Conservation (phyloP, 192 early-diverging fungal species). For the Backusella tuberculispora region DNA sequence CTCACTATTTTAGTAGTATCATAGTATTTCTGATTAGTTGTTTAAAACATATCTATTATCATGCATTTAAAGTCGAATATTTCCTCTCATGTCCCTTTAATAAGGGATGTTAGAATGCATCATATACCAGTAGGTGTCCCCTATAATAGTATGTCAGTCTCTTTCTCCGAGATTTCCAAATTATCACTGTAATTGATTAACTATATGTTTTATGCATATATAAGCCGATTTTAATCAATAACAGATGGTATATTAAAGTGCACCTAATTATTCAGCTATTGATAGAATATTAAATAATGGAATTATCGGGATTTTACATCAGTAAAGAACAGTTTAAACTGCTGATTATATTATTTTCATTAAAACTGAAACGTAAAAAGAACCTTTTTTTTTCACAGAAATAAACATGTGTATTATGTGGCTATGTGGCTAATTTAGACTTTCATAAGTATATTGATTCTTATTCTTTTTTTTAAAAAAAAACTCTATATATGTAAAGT, state of each 20-base stretch:
- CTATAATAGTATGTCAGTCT: not conserved
- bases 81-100: not conserved
- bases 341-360: not conserved
- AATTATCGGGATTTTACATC: too few relatives aligned
- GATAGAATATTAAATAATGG: not conserved
- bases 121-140: not conserved
- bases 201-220: not conserved
- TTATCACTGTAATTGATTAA: not conserved
- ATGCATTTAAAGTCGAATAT: not conserved
- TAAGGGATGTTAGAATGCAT: not conserved
- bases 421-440: too few relatives aligned
- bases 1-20: too few relatives aligned
- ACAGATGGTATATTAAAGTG: not conserved
- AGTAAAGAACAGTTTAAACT: not conserved
- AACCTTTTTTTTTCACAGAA: not conserved
- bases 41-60: not conserved
- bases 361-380: slow-evolving; percentile 3
- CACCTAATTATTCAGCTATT: not conserved
- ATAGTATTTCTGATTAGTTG: not conserved
- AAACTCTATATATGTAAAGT: too few relatives aligned
- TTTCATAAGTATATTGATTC: too few relatives aligned
- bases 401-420: not conserved
- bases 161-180: slow-evolving; percentile 9
- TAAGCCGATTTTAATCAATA: not conserved
- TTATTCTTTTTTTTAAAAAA: too few relatives aligned